Base-by-base conservation (phyloP, 805 yeast species). In the Ogataea pini region DNA sequence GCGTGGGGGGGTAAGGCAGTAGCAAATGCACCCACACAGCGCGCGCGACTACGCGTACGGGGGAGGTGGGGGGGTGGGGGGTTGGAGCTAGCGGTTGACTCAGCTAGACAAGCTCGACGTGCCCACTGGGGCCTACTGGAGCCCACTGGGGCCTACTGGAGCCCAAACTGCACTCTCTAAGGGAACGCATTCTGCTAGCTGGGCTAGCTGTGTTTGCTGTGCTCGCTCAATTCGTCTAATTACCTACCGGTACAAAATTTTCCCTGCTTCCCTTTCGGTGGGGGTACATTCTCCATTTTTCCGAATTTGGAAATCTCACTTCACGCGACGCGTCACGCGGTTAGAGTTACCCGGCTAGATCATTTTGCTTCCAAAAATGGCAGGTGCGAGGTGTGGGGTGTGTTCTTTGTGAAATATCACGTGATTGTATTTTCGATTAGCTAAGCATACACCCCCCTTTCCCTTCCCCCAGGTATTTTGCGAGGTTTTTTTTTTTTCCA, bases 271-370 rank as follows among this genome's bases (percentile, higher is more conserved):
- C 42, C 33, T 39, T 39, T 39, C 42, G 24, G 33, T 39, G 31
- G 33, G 42, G 42, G 24, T 8, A 17, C 42, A 39, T 39, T 39
- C 31, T 27, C 42, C 14, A 17, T 39, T 39, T 39, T 39, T 12
- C 42, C 42, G 9, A 14, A 17, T 27, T 7, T 7, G 42, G 42
- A 12, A 39, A 39, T 14, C 16, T 25, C 24, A 12, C 4, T n/a
- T 39, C 20, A 39, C 42, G 42, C 42, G 42, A 22, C 42, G 42
- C 42, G 42, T 39, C 42, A 17, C 9, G 34, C 9, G 8, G 22
- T n/a, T n/a, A 25, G 20, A 12, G 29, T 36, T 36, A 36, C 40
- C 40, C 40, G 40, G 29, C 40, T 17, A 16, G 37, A 34, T 34
- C 37, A 34, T 7, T 7, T n/a, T 31, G 34, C 13, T 31, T 31